These are phyloP conservation scores for Melanopsichium pennsylvanicum DNA, from an alignment of 1,284 basidiomycete genomes.

Conservation along the genomic window DNA sequence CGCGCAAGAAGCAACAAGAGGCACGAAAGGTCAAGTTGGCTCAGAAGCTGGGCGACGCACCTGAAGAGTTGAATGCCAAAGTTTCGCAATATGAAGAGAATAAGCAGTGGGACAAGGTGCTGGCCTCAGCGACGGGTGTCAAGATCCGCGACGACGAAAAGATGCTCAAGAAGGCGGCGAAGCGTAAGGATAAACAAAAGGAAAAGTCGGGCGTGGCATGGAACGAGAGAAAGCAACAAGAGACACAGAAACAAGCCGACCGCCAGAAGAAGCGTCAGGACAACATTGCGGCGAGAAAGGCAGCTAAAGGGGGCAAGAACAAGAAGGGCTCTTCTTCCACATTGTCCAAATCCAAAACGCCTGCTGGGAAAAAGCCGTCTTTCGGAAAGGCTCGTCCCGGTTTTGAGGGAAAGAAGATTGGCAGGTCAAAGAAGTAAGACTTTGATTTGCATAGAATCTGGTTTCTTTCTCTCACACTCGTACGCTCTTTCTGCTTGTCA, in stretches of 20 bases:
- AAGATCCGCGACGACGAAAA: conserved; percentile 63
- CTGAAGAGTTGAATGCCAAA: conserved; percentile 40
- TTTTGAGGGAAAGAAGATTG: conserved; percentile 56
- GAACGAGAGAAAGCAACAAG: conserved; percentile 54
- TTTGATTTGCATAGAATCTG: too few species aligned
- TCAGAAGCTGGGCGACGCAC: conserved; percentile 40
- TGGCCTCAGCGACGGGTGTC: conserved; percentile 58
- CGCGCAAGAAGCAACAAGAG: conserved; percentile 53
- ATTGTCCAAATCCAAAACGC: conserved; percentile 33
- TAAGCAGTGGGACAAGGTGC: conserved; percentile 59
- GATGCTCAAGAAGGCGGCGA: conserved; percentile 59
- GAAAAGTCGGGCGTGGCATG: conserved; percentile 58
- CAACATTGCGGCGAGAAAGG: conserved; percentile 55
- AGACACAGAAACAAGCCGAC: conserved; percentile 53
- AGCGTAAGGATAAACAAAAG: conserved; percentile 61
- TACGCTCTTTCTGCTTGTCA: not conserved
- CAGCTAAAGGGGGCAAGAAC: conserved; percentile 43
- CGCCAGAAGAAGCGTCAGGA: conserved; percentile 60
- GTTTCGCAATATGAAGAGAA: conserved; percentile 41
- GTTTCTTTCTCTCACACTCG: not conserved
- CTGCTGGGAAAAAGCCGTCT: conserved; percentile 26
- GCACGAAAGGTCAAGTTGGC: conserved; percentile 41
- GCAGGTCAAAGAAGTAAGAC: conserved; percentile 40
- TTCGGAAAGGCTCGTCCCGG: conserved; percentile 55
- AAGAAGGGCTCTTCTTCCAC: conserved; percentile 33